Percentiles rank a stretch among this genome's conserved stretches.
These are phyloP conservation scores for Chernovozyma sophiae-reginae DNA, from an alignment of 1,139 yeast genomes.

Conservation along the genomic window DNA sequence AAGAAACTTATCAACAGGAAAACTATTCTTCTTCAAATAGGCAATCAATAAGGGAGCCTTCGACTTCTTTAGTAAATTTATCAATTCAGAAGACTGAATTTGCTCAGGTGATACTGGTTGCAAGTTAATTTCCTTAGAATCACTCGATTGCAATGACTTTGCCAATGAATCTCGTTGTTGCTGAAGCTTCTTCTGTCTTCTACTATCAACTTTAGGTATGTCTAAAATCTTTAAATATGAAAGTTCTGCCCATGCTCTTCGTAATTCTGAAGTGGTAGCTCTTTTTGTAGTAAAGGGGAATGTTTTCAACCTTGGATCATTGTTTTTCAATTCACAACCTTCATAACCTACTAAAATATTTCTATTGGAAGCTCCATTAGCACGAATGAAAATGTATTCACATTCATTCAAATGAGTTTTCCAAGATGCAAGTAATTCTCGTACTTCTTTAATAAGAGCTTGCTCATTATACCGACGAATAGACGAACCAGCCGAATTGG, in stretches of 20 bases:
- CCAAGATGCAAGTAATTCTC: slow-evolving; percentile 69
- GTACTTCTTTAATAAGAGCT: slow-evolving; percentile 72
- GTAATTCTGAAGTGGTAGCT: slow-evolving; percentile 80
- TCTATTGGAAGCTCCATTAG: slow-evolving; percentile 69
- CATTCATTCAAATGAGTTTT: slow-evolving; percentile 52
- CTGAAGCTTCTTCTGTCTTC: slow-evolving; percentile 19
- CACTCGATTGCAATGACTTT: slow-evolving; percentile 14
- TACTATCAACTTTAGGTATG: slow-evolving; percentile 47
- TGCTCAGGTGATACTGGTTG: slow-evolving; percentile 30
- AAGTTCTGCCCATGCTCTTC: slow-evolving; percentile 78
- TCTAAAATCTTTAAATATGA: slow-evolving; percentile 55
- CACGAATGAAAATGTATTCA: slow-evolving; percentile 72
- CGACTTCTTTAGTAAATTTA: slow-evolving; percentile 61
- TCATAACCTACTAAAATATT: slow-evolving; percentile 66
- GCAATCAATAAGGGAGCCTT: slow-evolving; percentile 72
- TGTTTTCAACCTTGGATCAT: slow-evolving; percentile 56
- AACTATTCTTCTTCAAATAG: slow-evolving; percentile 55
- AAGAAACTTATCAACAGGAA: slow-evolving; percentile 49
- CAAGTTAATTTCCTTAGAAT: slow-evolving; percentile 17
- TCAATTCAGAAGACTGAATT: slow-evolving; percentile 54
- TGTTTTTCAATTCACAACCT: slow-evolving; percentile 42
- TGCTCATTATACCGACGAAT: slow-evolving; percentile 87
- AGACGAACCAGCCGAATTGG: slow-evolving; percentile 92
- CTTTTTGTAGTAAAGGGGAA: slow-evolving; percentile 90
- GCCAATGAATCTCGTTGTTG: slow-evolving; percentile 17